phyloP scores from a whole-genome alignment of 108 stramenopile species.

The Nitzschia palea region DNA sequence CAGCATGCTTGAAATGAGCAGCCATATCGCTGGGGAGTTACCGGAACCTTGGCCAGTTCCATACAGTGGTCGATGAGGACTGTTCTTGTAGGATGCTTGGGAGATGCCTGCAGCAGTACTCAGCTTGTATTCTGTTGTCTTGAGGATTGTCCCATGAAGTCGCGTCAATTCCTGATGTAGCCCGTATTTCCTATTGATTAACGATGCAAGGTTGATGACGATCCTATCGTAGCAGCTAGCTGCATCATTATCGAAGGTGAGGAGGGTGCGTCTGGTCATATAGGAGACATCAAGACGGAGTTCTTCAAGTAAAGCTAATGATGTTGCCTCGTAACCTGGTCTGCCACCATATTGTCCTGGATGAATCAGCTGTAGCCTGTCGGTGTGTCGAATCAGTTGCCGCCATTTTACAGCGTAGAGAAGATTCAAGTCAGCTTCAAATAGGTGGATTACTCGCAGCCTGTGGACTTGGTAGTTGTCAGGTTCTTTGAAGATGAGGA shows the following conservation, averaged over 20 bases:
- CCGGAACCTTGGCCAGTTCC: too few relatives aligned
- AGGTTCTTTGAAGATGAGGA: neutral
- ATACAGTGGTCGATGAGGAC: too few relatives aligned
- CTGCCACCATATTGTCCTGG: neutral
- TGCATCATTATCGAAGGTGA: too few relatives aligned
- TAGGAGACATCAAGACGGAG: neutral
- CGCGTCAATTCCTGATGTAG: too few relatives aligned
- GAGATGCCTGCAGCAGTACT: too few relatives aligned
- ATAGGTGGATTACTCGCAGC: slow-evolving; percentile 13
- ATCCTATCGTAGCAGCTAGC: slow-evolving; percentile 2
- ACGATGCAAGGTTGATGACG: neutral
- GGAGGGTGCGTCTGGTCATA: neutral
- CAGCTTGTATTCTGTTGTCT: too few relatives aligned
- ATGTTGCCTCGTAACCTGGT: slow-evolving; percentile 3
- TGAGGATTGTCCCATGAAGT: too few relatives aligned
- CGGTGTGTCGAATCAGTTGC: neutral
- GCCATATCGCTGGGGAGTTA: too few relatives aligned
- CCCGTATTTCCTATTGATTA: too few relatives aligned
- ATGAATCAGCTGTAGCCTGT: neutral
- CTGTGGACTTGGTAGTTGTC: neutral
- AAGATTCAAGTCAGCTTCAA: slow-evolving; percentile 9
- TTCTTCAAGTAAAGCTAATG: neutral
- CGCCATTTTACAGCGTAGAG: neutral
- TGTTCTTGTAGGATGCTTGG: too few relatives aligned
- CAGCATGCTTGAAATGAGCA: too few relatives aligned